Evolutionary conservation across 2,329 filamentous ascomycete genomes (phyloP), one percentile per base, ranked within the genome.

Genomic region (Talaromyces sp.): DNA sequence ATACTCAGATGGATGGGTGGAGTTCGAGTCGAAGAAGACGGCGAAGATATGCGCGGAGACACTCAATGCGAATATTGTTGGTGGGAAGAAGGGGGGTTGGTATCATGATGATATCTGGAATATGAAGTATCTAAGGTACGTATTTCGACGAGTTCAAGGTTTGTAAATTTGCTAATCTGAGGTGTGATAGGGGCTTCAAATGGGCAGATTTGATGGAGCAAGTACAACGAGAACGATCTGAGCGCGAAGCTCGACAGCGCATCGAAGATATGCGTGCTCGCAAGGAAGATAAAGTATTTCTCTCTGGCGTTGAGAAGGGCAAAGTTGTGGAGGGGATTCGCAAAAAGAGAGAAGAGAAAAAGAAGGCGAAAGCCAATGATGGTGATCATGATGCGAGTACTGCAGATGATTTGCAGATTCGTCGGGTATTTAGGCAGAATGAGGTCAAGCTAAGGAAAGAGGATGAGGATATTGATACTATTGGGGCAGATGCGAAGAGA

Each of bases 41-140:
- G 80, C 80, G 0, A 80, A 81, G 70, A 72, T 79, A 24, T 80
- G 78, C 63, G 79, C 79, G 3, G 78, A 81, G 70, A 77, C 79
- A 2, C 70, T 82, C 54, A 82, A 82, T 70, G 78, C 79, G 33
- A 72, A 72, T 3, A 77, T 75, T 8, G 72, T 82, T 8, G 79
- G 79, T 16, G 79, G 79, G 3, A 72, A 73, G 37, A 81, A 82
- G 70, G 77, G 78, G 2, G 76, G 79, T 5, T 82, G 74, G 71
- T 82, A 82, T 63, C 76, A 78, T 59, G 80, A 81, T 68, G 81
- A 81, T 69, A 70, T 82, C 33, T 79, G 74, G 75, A 82, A 81
- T 66, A 80, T 82, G 73, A 81, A 79, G 62, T 82, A 82, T 64
- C 69, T 82, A 56, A 68, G 37, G 56, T 59, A 31, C 14, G 56